Percentiles rank a stretch among this genome's conserved stretches.
These are phyloP conservation scores for Apiospora aurea DNA, from an alignment of 2,329 filamentous ascomycete genomes.

Conservation along the genomic window DNA sequence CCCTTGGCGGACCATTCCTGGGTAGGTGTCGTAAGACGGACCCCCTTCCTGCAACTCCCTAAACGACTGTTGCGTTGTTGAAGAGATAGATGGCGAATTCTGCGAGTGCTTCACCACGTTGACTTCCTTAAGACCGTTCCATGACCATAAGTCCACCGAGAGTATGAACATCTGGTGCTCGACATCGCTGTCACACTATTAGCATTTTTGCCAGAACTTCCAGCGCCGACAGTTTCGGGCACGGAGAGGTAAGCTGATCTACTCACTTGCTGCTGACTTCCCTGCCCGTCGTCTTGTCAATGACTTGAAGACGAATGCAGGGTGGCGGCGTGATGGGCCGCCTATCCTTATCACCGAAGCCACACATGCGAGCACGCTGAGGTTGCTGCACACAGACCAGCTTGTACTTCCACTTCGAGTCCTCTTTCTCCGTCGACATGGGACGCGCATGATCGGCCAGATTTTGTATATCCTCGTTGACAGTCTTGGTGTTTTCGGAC, in stretches of 20 bases:
- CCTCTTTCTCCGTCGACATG: neutral
- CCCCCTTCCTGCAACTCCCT: conserved; percentile 38
- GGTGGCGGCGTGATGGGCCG: conserved; percentile 95
- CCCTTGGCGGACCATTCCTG: conserved; percentile 11
- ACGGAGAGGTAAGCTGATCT: conserved; percentile 6
- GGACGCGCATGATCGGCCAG: conserved; percentile 21
- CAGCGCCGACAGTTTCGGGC: neutral
- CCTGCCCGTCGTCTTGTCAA: conserved; percentile 75
- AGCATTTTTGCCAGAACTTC: neutral
- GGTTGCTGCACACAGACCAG: conserved; percentile 90
- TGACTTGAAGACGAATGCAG: conserved; percentile 84
- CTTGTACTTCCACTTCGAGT: conserved; percentile 45
- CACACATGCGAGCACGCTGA: conserved; percentile 94
- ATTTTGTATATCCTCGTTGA: conserved; percentile 7
- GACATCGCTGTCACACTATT: conserved; percentile 34
- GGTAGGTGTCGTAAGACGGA: neutral
- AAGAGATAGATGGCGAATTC: conserved; percentile 78
- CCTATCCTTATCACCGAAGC: conserved; percentile 98
- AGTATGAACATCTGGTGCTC: conserved; percentile 43
- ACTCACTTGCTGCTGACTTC: conserved; percentile 85
- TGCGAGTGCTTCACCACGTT: conserved; percentile 71
- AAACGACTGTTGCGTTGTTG: conserved; percentile 81
- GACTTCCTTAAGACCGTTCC: conserved; percentile 69
- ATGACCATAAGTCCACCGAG: conserved; percentile 73
- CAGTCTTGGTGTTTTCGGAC: conserved; percentile 5